phyloP scores from a whole-genome alignment of 495 filamentous ascomycete species.

The Penicillium antarcticum region DNA sequence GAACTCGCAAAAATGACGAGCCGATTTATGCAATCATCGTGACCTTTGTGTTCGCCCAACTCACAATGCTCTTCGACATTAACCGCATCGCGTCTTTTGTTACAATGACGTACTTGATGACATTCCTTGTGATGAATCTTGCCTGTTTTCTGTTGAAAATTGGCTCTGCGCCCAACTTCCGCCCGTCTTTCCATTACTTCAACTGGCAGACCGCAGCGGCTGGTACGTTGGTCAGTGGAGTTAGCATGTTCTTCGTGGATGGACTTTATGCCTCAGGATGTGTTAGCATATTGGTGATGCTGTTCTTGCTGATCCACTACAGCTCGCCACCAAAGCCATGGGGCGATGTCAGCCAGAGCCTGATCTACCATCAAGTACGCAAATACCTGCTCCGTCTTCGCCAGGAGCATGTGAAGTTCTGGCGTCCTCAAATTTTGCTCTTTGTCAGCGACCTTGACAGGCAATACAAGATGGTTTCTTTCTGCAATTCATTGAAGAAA shows the following conservation, averaged over 20 bases:
- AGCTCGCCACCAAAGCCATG: conserved; percentile 80
- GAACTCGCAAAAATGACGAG: conserved; percentile 71
- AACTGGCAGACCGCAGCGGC: conserved; percentile 77
- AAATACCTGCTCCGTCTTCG: conserved; percentile 81
- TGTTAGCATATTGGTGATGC: conserved; percentile 65
- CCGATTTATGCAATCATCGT: conserved; percentile 74
- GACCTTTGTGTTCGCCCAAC: conserved; percentile 71
- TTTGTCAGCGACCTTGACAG: conserved; percentile 78
- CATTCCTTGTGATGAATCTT: conserved; percentile 63
- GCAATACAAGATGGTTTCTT: conserved; percentile 79
- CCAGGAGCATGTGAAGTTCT: conserved; percentile 90
- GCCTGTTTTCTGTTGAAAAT: conserved; percentile 88
- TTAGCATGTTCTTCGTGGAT: conserved; percentile 88
- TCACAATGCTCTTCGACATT: conserved; percentile 80
- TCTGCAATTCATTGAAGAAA: conserved; percentile 90
- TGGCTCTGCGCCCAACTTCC: conserved; percentile 88
- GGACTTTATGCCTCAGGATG: conserved; percentile 75
- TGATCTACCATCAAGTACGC: conserved; percentile 89
- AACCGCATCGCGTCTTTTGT: conserved; percentile 87
- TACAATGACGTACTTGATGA: conserved; percentile 84
- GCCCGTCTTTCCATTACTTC: conserved; percentile 85
- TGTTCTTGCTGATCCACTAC: conserved; percentile 85
- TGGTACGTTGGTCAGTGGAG: conserved; percentile 69
- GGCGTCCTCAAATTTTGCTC: conserved; percentile 81
- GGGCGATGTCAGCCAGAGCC: conserved; percentile 85